Base-by-base conservation (phyloP, 257 asterid species). In the Agastache rugosa region DNA sequence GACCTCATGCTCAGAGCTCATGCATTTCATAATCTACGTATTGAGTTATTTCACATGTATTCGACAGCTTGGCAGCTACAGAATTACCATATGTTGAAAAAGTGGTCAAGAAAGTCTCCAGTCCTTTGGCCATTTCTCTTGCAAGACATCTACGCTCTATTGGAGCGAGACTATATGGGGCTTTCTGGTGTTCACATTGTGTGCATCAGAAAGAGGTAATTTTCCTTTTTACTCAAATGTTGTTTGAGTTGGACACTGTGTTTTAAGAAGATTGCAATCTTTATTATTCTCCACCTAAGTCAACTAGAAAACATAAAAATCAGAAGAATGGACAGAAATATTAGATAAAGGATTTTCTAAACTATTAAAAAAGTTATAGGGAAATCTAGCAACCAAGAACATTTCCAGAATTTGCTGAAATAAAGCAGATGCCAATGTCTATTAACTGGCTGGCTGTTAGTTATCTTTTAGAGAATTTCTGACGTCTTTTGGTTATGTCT, bases 171-270 rank as follows among this genome's bases (percentile, higher is more conserved):
- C 62, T 93, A 63, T 93, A 89, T 76, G 97, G 98, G 75, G 97
- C 97, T 75, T 93, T 93, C 84, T 93, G 98, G 98, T 91, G 97
- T 81, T 87, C 97, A 31, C 98, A 91, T 78, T 93, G 98, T 79
- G 78, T 68, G 81, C 87, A 88, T 47, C 98, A 93, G 85, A 90
- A 87, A 77, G 86, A 91, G 96, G 98, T 93, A 87, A 45, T 34
- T 50, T 73, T 55, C 64, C n/a, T 31, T 11, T 73, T 54, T 31
- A 45, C 77, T 63, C 20, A 29, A 31, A 70, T 69, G 67, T 35
- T 48, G 35, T 39, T 51, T 51, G 62, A 3, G 63, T 25, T 11
- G 66, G 61, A 42, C 3, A 14, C n/a, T 9, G 3, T 34, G 39
- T n/a, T 50, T 10, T 19, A 48, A 12, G 11, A 55, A 54, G 2